Base-by-base conservation (phyloP, 225 moss, liverwort and hornwort species). In the Pseudisothecium myosuroides region DNA sequence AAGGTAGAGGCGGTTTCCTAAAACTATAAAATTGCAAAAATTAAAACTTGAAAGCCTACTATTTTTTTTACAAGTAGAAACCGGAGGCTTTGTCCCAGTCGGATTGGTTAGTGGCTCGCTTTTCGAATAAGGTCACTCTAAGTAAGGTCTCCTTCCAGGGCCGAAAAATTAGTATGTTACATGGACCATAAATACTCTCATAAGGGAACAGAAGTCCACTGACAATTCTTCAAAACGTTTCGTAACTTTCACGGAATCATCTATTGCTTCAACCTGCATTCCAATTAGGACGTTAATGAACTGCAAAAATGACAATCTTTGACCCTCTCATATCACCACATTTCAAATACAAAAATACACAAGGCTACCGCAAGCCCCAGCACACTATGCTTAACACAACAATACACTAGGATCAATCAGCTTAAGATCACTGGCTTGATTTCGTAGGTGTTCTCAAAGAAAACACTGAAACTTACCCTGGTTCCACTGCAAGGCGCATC, bases 401-500 rank as follows among this genome's bases (percentile, higher is more conserved):
- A 76, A 64, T 52, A 58, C 88, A n/a, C 31, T 80, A 50, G 10
- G 23, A 76, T 77, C 28, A 67, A 75, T 59, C 36, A 19, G 9
- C 36, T 47, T 17, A 80, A 29, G 10, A 54, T 74, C 86, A 62
- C 28, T 60, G 36, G 76, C 76, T 86, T 41, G 66, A 63, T 27
- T 23, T 45, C 12, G 54, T 47, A 29, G 37, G 36, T 54, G 20
- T 81, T 67, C 62, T 68, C 36, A 43, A 54, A 85, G 58, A 29
- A 74, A n/a, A 73, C 26, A 73, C 56, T 69, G n/a, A 63, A 63
- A 90, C 96, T 94, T 91, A 97, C 97, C 85, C 96, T 97, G 82
- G 96, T 98, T 88, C 95, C 95, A 91, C 96, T 98, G 85, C 97
- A 97, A 18, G 96, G 96, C 29, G 93, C 97, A 93, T 96, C 98